Percentiles rank a stretch among this genome's conserved stretches.
phyloP scores from a whole-genome alignment of 2,329 filamentous ascomycete species.

The Colletotrichum salicis region DNA sequence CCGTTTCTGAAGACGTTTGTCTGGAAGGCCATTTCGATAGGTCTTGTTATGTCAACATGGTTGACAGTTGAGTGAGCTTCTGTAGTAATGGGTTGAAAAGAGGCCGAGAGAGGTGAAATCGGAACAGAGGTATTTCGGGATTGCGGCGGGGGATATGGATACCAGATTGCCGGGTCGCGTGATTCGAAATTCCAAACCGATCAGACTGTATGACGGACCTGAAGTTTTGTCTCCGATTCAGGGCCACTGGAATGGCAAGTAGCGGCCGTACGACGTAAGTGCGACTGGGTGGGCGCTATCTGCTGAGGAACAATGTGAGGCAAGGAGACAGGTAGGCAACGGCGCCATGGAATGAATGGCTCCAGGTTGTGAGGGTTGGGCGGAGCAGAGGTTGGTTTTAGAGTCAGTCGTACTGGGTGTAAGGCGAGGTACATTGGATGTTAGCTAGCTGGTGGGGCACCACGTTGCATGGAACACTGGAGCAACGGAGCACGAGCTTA shows the following conservation, averaged over 20 bases:
- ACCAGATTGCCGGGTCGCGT: constrained; percentile 2
- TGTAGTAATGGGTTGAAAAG: not conserved
- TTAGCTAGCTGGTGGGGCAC: not conserved
- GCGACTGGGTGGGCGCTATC: not conserved
- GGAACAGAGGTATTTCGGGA: not conserved
- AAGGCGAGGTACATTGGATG: not conserved
- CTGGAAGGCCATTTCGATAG: constrained; percentile 51
- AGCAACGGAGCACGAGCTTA: not conserved
- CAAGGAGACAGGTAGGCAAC: constrained; percentile 2
- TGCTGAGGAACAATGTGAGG: constrained; percentile 2
- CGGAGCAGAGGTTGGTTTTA: constrained; percentile 29
- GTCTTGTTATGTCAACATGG: constrained; percentile 24
- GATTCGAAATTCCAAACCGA: constrained; percentile 1
- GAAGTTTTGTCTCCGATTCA: not conserved
- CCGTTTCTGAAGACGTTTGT: constrained; percentile 65
- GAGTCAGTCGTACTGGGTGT: constrained; percentile 17
- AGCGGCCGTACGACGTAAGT: constrained; percentile 24
- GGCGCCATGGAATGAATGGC: not conserved
- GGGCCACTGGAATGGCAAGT: not conserved
- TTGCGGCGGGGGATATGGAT: not conserved
- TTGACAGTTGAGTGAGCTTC: constrained; percentile 2
- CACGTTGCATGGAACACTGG: not conserved
- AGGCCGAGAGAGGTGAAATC: not conserved
- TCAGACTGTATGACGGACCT: not conserved
- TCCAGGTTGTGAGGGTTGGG: constrained; percentile 9